Evolutionary conservation across 352 stramenopile genomes (phyloP), one percentile per base, ranked within the genome.

Genomic region (Phytophthora colocasiae): DNA sequence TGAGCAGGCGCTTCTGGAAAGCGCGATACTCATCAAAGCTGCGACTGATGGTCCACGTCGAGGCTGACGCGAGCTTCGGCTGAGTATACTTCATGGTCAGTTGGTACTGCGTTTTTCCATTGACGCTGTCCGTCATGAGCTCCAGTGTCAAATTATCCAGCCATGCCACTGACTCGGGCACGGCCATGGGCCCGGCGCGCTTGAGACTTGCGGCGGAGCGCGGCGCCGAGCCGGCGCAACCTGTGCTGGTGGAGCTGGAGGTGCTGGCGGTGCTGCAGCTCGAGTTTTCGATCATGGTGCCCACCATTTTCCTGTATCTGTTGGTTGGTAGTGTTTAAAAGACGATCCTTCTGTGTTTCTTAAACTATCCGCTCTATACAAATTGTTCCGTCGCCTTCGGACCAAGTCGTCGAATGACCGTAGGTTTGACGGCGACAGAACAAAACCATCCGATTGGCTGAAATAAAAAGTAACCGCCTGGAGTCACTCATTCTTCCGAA

Each of bases 1-100:
- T 76, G 2, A 86, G 54, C 11, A 91, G 63, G 2, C 71, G 69
- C 49, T 81, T 69, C 48, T 85, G 82, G 52, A 91, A 85, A 5
- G 41, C 53, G 5, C 66, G 56, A 26, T 82, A 87, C 48, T 83
- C 80, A 9, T 89, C 78, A 22, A 80, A 87, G 36, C 50, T 55
- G n/a, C 70, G 69, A 29, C 54, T 66, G 14, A 77, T 61, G 50
- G 67, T 78, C 73, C 60, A 84, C 53, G 34, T 58, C 2, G 73
- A 50, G 36, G 49, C 61, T n/a, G 69, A 50, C 47, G 14, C 32
- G 17, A 82, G 57, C 27, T 72, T 81, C 43, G 64, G 32, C 49
- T 69, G 66, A 1, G 31, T 39, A 51, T 73, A 80, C 31, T 24
- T 64, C 56, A 86, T 80, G 14, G 69, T 75, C 12, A 80, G 44